Base-by-base conservation (phyloP, 345 rosid genomes). In the Eucalyptus albens region DNA sequence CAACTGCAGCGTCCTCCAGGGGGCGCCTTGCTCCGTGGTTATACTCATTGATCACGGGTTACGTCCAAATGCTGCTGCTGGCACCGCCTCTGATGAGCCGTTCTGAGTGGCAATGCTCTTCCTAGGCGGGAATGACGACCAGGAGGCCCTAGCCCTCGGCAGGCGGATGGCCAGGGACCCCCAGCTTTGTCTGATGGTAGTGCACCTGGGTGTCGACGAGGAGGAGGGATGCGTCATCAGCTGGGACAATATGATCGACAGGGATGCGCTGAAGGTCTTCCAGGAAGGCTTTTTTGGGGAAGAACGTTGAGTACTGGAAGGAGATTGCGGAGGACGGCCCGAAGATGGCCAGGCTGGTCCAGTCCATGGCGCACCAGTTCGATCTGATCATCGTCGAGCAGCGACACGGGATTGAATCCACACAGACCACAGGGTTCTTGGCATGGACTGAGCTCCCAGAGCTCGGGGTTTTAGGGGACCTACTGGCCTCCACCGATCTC, bases 381-480 rank as follows among this genome's bases (percentile, higher is more conserved):
- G 92, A 95, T 65, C 91, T 95, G 59, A 90, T 95, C 62, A 87
- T 96, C 2, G 93, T 93, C 5, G 96, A 97, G 53, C 90, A 94
- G 90, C 90, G 93, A 27, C 87, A 89, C 8, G 93, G 92, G 4
- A 72, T 91, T 8, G 88, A 82, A 6, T 90, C 81, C 6, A 86
- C 90, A 5, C 94, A 94, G 85, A 93, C 92, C 15, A 59, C 86
- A 1, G 97, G 97, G 2, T 90, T 95, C 50, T 89, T 67, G 8
- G 89, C 93, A 89, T 96, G 98, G 98, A 94, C 90, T 85, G 99
- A 96, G 88, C 89, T 93, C 77, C 94, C 96, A 1, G 98, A 96
- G 89, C 91, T 96, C 49, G 97, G 98, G 31, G 11, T 93, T n/a
- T 45, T 96, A 0, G 96, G 98, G 51, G 99, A 96, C 90, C 86